A percentile compares a stretch with the other conserved stretches of the same genome.
phyloP scores from a whole-genome alignment of 2,329 filamentous ascomycete genomes.

The Ophiostoma pallidulum region DNA sequence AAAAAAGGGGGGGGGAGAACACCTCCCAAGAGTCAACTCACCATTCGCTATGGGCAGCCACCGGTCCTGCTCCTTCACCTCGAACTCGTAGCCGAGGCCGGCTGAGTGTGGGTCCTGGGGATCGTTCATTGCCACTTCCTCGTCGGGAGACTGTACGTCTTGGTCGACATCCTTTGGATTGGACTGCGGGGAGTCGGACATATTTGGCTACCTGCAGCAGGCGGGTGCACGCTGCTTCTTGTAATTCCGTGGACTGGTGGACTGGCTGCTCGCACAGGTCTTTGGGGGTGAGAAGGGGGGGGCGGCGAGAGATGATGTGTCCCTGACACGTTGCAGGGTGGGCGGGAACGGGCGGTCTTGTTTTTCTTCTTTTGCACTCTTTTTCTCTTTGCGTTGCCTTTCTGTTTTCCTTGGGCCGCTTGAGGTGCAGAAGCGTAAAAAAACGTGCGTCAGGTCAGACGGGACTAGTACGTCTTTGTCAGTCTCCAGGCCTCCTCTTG shows the following conservation, averaged over 20 bases:
- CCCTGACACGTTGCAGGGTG: constrained; percentile 51
- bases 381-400: no score
- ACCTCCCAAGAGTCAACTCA: constrained; percentile 50
- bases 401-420: constrained; percentile 34
- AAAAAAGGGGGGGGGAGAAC: no score
- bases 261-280: constrained; percentile 48
- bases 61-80: constrained; percentile 98
- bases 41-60: constrained; percentile 99
- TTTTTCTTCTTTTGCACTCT: no score
- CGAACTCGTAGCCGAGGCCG: constrained; percentile 80
- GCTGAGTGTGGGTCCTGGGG: constrained; percentile 66
- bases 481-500: constrained; percentile 20
- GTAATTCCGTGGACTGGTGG: constrained; percentile 45
- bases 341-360: constrained; percentile 35
- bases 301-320: constrained; percentile 53
- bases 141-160: constrained; percentile 84
- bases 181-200: constrained; percentile 80
- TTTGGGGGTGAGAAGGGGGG: no score
- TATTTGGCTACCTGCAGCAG: constrained; percentile 70
- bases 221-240: constrained; percentile 53
- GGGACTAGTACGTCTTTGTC: constrained; percentile 16
- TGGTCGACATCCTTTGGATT: constrained; percentile 92
- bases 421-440: constrained; percentile 36
- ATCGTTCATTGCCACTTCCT: constrained; percentile 91
- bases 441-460: constrained; percentile 35